A percentile compares a stretch with the other conserved stretches of the same genome.
Evolutionary conservation across 768 basidiomycete genomes (phyloP).

Genomic region (Russula brevipes): DNA sequence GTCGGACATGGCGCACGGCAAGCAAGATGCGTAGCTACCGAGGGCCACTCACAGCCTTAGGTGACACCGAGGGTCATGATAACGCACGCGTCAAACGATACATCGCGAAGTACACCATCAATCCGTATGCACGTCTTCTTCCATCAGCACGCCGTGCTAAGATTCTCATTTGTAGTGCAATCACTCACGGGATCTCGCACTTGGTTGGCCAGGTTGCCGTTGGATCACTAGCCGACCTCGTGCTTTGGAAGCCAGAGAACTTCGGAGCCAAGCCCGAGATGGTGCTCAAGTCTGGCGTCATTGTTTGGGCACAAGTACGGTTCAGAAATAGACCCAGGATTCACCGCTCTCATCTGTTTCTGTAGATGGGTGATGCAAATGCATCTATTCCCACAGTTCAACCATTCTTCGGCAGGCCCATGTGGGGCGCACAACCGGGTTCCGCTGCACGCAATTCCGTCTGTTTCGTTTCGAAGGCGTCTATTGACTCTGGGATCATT

Average conservation of each 20-base stretch:
- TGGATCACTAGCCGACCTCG: slow-evolving; percentile 87
- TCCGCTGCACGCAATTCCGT: slow-evolving; percentile 83
- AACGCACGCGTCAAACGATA: slow-evolving; percentile 94
- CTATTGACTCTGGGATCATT: slow-evolving; percentile 55
- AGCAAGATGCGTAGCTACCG: slow-evolving; percentile 83
- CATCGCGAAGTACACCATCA: slow-evolving; percentile 94
- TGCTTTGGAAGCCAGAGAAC: slow-evolving; percentile 91
- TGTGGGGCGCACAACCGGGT: slow-evolving; percentile 83
- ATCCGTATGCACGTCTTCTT: slow-evolving; percentile 61
- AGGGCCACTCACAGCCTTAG: slow-evolving; percentile 66
- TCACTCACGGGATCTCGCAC: slow-evolving; percentile 89
- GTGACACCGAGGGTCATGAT: slow-evolving; percentile 66
- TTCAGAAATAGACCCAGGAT: neutral
- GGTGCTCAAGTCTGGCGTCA: slow-evolving; percentile 93
- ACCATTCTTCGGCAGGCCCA: slow-evolving; percentile 77
- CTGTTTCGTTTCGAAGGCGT: slow-evolving; percentile 76
- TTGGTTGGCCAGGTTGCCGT: slow-evolving; percentile 77
- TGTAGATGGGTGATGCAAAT: slow-evolving; percentile 93
- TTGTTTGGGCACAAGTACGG: slow-evolving; percentile 78
- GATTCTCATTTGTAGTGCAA: slow-evolving; percentile 51
- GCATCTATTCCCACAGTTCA: slow-evolving; percentile 95
- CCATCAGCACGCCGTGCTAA: neutral
- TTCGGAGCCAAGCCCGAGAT: slow-evolving; percentile 92
- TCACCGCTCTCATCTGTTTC: slow-evolving; percentile 9
- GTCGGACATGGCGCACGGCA: slow-evolving; percentile 94